phyloP scores from a whole-genome alignment of 2,329 filamentous ascomycete species.

The Lomentospora prolificans region DNA sequence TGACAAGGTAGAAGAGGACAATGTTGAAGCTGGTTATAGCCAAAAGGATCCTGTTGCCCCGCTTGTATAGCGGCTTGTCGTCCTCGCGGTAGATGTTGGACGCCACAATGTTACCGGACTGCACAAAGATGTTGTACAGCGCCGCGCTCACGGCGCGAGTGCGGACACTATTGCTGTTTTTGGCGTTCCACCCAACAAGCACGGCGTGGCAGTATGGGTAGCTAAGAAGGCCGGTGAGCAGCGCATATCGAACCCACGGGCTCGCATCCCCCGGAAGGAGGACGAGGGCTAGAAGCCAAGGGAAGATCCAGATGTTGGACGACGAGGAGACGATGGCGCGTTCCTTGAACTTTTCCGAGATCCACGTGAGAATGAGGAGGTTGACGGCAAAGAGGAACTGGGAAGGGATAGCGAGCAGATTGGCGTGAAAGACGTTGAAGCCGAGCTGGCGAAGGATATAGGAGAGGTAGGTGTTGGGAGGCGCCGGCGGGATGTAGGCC shows the following conservation, averaged over 20 bases:
- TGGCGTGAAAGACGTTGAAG: conserved; percentile 34
- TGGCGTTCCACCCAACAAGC: conserved; percentile 35
- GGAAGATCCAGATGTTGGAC: conserved; percentile 40
- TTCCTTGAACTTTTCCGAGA: conserved; percentile 33
- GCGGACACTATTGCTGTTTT: conserved; percentile 38
- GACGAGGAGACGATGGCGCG: conserved; percentile 33
- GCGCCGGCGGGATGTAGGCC: conserved; percentile 29
- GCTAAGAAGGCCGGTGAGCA: conserved; percentile 27
- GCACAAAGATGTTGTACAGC: conserved; percentile 39
- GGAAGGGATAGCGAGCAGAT: conserved; percentile 34
- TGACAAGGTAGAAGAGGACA: conserved; percentile 31
- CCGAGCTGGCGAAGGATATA: conserved; percentile 32
- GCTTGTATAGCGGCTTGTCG: conserved; percentile 41
- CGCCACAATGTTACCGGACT: conserved; percentile 31
- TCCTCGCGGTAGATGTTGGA: conserved; percentile 45
- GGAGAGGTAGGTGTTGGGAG: conserved; percentile 34
- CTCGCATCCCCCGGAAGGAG: conserved; percentile 24
- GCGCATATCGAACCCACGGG: conserved; percentile 32
- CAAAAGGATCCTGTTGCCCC: conserved; percentile 39
- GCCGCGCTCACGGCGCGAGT: conserved; percentile 36
- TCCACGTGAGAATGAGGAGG: conserved; percentile 33
- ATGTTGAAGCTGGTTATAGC: conserved; percentile 38
- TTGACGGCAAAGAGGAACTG: conserved; percentile 35
- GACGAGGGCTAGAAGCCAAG: conserved; percentile 35
- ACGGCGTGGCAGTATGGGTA: conserved; percentile 41